Percentiles rank a stretch among this genome's conserved stretches.
phyloP scores from a whole-genome alignment of 208 protist genomes.

The Leishmania aethiopica region DNA sequence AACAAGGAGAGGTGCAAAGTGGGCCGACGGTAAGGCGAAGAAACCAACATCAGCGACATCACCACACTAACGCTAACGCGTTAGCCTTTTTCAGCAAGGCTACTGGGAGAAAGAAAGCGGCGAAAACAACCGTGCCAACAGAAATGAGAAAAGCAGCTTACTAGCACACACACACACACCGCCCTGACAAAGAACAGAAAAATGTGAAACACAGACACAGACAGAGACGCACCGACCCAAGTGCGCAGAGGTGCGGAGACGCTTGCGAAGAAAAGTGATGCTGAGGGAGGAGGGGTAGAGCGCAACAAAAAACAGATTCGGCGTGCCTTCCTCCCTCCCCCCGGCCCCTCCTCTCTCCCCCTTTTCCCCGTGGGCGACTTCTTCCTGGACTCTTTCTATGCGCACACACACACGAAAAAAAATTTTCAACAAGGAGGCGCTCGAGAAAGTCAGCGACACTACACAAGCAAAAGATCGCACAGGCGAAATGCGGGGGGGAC shows the following conservation, averaged over 20 bases:
- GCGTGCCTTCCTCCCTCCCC: not conserved
- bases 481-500: not conserved
- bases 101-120: not conserved
- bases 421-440: not conserved
- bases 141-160: not conserved
- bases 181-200: too few species aligned
- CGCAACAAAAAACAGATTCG: not conserved
- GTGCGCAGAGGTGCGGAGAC: not conserved
- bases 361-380: not conserved
- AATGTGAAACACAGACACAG: not conserved
- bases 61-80: not conserved
- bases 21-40: not conserved
- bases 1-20: not conserved
- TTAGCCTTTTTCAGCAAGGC: not conserved
- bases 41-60: not conserved
- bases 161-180: not conserved
- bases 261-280: not conserved
- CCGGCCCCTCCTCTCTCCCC: not conserved
- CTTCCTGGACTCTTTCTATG: not conserved
- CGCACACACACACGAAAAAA: not conserved
- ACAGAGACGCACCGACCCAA: not conserved
- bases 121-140: not conserved
- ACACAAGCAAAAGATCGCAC: not conserved
- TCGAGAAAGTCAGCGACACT: not conserved
- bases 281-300: not conserved